Base-by-base conservation (phyloP, 2,329 filamentous ascomycete species). In the Arthrobotrys pseudoclavata region DNA sequence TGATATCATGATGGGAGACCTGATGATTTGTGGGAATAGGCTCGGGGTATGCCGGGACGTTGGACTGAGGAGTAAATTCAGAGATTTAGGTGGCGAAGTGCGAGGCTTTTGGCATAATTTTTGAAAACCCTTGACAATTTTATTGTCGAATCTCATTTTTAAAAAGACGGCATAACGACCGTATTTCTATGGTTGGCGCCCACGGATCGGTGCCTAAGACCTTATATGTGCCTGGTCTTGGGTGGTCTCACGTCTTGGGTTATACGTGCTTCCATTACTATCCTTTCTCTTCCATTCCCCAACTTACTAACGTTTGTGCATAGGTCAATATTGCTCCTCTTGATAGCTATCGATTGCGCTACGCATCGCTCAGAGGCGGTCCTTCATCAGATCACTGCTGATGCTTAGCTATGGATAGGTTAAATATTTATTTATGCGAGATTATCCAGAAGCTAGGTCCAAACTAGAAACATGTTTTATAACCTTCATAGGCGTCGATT, bases 41-140 rank as follows among this genome's bases (percentile, higher is more conserved):
- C 37, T 31, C 37, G 67, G 74, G 74, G 60, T 53, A 37, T 22
- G 42, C 74, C 61, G 61, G 22, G 67, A 71, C 68, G 62, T 48
- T 55, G 52, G 62, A 57, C 24, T 52, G 10, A 22, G 12, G 5
- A 24, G 61, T 71, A 40, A 31, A 71, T 67, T 71, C 74, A 62
- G 67, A 50, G 67, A 47, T 26, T 13, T 48, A 34, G 52, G 4
- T 77, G 74, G 74, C 29, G 67, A 67, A 77, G 74, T 77, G 74
- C 74, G 74, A 77, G 74, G 67, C 52, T 29, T 77, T 77, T 77
- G 74, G 74, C 61, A 52, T 31, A 77, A 67, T 71, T 77, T 77
- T 77, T 53, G 40, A 37, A 53, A 18, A 12, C 48, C 5, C 15
- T 63, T 77, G 74, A 68, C 74, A 77, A 71, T 69, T 61, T 71